Percentiles rank a stretch among this genome's conserved stretches.
Evolutionary conservation across 192 early-diverging fungal species (phyloP).

Genomic region (Linnemannia exigua): DNA sequence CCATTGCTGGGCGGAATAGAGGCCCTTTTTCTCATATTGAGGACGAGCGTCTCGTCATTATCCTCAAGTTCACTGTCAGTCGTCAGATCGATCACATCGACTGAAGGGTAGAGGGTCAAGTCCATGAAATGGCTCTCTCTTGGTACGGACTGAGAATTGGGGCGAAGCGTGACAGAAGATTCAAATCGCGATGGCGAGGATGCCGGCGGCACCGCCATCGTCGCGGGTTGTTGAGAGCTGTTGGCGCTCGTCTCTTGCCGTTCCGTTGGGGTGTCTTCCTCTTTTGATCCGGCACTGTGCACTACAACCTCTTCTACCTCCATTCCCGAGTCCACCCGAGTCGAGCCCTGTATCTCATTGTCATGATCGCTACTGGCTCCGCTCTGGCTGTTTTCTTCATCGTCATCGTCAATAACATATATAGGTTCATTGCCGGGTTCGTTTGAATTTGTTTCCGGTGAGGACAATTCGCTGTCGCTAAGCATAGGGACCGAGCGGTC

Average conservation of each 20-base stretch:
- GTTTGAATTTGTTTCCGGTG: slow-evolving; percentile 7
- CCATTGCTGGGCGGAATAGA: not conserved
- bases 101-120: slow-evolving; percentile 28
- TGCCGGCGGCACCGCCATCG: not conserved
- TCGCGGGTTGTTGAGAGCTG: not conserved
- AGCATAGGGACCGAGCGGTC: not conserved
- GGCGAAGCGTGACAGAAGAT: too few species aligned
- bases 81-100: slow-evolving; percentile 76
- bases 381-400: slow-evolving; percentile 6
- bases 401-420: slow-evolving; percentile 53
- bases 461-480: not conserved
- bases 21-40: not conserved
- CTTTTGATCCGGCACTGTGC: not conserved
- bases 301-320: not conserved
- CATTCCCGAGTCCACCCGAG: not conserved
- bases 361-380: not conserved
- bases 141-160: not conserved
- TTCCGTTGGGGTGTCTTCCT: not conserved
- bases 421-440: slow-evolving; percentile 8
- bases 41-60: not conserved
- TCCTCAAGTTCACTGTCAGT: slow-evolving; percentile 63
- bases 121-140: not conserved
- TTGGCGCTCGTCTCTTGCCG: slow-evolving; percentile 7
- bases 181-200: not conserved
- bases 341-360: not conserved